phyloP scores from a whole-genome alignment of 305 asterid genomes.

The Fraxinus sp. region DNA sequence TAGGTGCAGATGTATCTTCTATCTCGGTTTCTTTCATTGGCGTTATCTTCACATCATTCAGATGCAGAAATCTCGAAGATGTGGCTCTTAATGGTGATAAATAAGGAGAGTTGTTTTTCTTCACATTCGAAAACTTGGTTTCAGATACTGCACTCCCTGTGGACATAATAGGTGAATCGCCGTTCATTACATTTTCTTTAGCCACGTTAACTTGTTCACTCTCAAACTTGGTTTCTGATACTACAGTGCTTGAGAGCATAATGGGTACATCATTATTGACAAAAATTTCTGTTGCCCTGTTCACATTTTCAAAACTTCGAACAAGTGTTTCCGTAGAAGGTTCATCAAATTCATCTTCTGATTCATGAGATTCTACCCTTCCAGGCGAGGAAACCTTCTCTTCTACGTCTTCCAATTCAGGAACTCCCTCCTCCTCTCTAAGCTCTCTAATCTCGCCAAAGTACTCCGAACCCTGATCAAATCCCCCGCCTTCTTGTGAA shows the following conservation, averaged over 20 bases:
- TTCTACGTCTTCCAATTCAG: conserved; percentile 47
- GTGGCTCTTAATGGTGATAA: conserved; percentile 70
- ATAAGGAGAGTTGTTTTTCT: conserved; percentile 61
- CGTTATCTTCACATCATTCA: conserved; percentile 52
- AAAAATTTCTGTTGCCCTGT: conserved; percentile 42
- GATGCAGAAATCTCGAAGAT: conserved; percentile 52
- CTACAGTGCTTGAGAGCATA: conserved; percentile 21
- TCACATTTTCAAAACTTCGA: conserved; percentile 81
- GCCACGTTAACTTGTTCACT: conserved; percentile 49
- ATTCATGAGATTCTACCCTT: conserved; percentile 47
- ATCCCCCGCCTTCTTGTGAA: conserved; percentile 34
- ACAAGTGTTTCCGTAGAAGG: conserved; percentile 76
- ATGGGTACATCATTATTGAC: conserved; percentile 31
- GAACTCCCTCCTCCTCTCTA: conserved; percentile 42
- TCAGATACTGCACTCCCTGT: conserved; percentile 33
- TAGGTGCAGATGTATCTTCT: conserved; percentile 67
- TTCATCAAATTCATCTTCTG: conserved; percentile 94
- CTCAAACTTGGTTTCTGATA: conserved; percentile 31
- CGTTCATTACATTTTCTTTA: conserved; percentile 30
- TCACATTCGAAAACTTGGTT: conserved; percentile 44
- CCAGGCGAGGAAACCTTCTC: conserved; percentile 52
- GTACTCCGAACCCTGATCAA: conserved; percentile 35
- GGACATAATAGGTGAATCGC: conserved; percentile 39
- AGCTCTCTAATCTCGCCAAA: conserved; percentile 33
- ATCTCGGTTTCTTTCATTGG: conserved; percentile 50